These are phyloP conservation scores for Saccharomyces mikatae DNA, from an alignment of 805 yeast genomes.

Conservation along the genomic window DNA sequence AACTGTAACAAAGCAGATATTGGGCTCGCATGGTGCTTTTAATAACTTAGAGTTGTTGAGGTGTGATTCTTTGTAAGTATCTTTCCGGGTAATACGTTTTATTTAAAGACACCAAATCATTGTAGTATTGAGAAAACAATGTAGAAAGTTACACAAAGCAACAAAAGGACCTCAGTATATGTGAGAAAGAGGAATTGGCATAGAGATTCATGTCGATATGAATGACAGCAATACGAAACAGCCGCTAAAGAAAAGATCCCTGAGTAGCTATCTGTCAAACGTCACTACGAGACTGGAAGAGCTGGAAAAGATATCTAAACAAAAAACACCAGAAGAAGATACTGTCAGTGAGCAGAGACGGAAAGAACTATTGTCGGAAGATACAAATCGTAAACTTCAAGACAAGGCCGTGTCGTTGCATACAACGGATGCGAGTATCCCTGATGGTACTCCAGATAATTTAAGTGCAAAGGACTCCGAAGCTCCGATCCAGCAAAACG, in stretches of 20 bases:
- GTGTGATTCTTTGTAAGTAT: too few relatives aligned
- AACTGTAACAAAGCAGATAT: too few relatives aligned
- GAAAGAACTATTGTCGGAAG: not conserved
- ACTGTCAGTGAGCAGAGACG: not conserved
- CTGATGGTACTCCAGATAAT: not conserved
- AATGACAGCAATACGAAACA: not conserved
- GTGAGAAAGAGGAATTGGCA: not conserved
- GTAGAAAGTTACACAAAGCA: not conserved
- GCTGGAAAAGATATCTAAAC: constrained; percentile 12
- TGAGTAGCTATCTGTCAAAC: constrained; percentile 29
- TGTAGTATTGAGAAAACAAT: not conserved
- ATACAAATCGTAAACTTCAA: not conserved
- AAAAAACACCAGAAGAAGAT: not conserved
- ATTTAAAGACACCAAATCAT: not conserved
- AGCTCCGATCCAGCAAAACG: not conserved
- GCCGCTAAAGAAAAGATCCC: constrained; percentile 24
- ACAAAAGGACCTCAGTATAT: not conserved
- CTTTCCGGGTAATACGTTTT: too few relatives aligned
- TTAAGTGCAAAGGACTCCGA: not conserved
- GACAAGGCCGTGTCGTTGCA: not conserved
- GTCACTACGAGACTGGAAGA: constrained; percentile 25
- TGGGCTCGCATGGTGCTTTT: not conserved
- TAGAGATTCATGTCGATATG: not conserved
- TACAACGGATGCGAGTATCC: not conserved
- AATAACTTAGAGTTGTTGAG: too few relatives aligned